phyloP scores from a whole-genome alignment of 768 basidiomycete genomes.

The Hygrophoropsis aurantiaca region DNA sequence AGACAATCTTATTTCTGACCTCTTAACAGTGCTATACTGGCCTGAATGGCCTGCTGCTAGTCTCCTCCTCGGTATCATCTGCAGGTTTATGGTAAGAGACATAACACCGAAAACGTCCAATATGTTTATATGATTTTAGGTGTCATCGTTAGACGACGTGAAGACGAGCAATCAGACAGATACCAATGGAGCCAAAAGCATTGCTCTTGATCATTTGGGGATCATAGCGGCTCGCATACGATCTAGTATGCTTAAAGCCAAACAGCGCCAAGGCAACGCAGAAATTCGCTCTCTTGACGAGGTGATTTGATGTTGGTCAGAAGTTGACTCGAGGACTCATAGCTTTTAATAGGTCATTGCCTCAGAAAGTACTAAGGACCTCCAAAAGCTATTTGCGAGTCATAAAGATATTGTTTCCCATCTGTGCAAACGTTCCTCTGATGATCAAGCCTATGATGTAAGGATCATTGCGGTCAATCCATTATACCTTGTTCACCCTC shows the following conservation, averaged over 20 bases:
- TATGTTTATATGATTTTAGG: conserved; percentile 40
- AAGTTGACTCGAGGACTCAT: too few species aligned
- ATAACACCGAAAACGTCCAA: background rate
- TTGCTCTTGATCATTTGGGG: conserved; percentile 92
- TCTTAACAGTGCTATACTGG: conserved; percentile 86
- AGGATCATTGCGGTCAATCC: conserved; percentile 17
- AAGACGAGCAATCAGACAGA: conserved; percentile 67
- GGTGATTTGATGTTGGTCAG: too few species aligned
- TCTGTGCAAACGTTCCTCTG: conserved; percentile 66
- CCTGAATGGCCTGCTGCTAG: conserved; percentile 98
- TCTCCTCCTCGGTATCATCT: conserved; percentile 75
- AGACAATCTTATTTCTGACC: conserved; percentile 86
- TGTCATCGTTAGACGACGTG: conserved; percentile 79
- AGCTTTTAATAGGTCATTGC: conserved; percentile 48
- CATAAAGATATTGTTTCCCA: conserved; percentile 69
- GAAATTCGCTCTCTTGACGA: conserved; percentile 67
- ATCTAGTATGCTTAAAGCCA: conserved; percentile 45
- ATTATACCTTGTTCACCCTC: conserved; percentile 2
- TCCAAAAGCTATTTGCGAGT: conserved; percentile 58
- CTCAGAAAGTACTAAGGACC: conserved; percentile 43
- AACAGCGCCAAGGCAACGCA: conserved; percentile 32
- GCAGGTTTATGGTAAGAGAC: conserved; percentile 75
- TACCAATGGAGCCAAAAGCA: conserved; percentile 80
- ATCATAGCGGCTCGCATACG: conserved; percentile 85
- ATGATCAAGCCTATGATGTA: conserved; percentile 83